Percentiles rank a stretch among this genome's conserved stretches.
Evolutionary conservation across 495 filamentous ascomycete genomes (phyloP).

Genomic region (Physcia stellaris): DNA sequence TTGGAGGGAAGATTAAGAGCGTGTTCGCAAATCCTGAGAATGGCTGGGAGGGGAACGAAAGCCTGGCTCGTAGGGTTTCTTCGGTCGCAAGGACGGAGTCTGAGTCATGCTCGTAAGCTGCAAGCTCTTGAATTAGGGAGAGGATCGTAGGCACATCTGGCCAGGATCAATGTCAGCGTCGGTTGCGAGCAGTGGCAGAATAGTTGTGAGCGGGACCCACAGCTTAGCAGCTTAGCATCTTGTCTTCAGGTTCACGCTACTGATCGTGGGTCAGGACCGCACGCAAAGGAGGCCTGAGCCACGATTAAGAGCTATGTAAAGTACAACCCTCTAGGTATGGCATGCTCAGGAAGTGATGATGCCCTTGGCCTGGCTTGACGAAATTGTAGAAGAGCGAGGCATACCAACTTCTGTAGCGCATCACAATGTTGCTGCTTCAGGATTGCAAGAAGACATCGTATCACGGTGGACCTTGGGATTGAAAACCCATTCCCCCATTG

Average conservation of each 20-base stretch:
- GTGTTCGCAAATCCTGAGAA: slow-evolving; percentile 27
- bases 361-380: not conserved
- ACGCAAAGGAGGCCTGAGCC: not conserved
- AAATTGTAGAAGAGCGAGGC: not conserved
- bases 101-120: slow-evolving; percentile 64
- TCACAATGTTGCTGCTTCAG: slow-evolving; percentile 1
- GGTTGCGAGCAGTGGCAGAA: not conserved
- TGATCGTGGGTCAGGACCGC: not conserved
- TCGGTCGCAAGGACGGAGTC: slow-evolving; percentile 69
- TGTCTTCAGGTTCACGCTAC: not conserved
- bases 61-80: slow-evolving; percentile 53
- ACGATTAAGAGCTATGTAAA: not conserved
- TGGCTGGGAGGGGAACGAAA: slow-evolving; percentile 51
- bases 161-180: not conserved
- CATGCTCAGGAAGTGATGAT: slow-evolving; percentile 3
- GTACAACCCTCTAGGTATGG: not conserved
- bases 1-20: slow-evolving; percentile 18
- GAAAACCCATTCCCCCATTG: too few species aligned
- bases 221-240: too few species aligned
- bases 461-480: too few species aligned
- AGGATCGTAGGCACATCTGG: slow-evolving; percentile 74
- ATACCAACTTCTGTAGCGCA: slow-evolving; percentile 4
- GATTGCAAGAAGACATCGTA: not conserved
- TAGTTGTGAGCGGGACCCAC: too few species aligned
- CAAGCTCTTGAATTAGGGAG: slow-evolving; percentile 72